Evolutionary conservation across 805 yeast species (phyloP).

Genomic region (Kluyveromyces aestuarii): DNA sequence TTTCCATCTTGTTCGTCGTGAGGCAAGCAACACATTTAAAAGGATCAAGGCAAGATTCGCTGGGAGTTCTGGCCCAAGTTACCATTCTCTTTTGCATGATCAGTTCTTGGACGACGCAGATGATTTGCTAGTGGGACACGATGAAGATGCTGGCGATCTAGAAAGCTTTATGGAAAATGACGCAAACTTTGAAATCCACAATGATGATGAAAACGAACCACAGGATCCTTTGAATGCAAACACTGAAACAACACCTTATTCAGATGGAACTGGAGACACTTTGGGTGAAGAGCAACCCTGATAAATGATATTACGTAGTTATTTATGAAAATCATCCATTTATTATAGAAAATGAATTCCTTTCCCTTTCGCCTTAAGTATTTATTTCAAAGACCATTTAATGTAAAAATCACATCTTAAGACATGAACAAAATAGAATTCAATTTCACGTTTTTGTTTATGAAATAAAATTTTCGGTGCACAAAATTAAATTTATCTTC

Average conservation of each 20-base stretch:
- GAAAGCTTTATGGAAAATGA: constrained; percentile 33
- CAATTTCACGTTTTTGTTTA: neutral
- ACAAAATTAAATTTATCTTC: neutral
- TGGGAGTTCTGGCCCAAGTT: constrained; percentile 25
- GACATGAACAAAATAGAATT: too few relatives aligned
- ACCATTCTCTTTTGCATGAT: constrained; percentile 24
- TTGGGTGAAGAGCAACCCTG: neutral
- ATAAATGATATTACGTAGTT: neutral
- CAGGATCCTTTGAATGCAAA: neutral
- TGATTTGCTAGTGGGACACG: constrained; percentile 30
- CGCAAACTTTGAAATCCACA: constrained; percentile 29
- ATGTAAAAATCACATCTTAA: too few relatives aligned
- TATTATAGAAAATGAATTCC: too few relatives aligned
- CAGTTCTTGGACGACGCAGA: constrained; percentile 30
- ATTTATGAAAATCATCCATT: too few relatives aligned
- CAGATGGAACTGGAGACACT: constrained; percentile 5
- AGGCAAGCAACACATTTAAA: constrained; percentile 7
- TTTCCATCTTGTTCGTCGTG: constrained; percentile 12
- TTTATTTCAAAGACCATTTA: too few relatives aligned
- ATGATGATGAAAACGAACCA: constrained; percentile 16
- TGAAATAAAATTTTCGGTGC: neutral
- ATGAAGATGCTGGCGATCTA: constrained; percentile 42
- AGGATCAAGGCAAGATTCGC: constrained; percentile 19
- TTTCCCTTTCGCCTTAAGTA: neutral
- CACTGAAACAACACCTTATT: constrained; percentile 10